Evolutionary conservation across 2,329 filamentous ascomycete species (phyloP).

Genomic region (Waltergamsia citrina): DNA sequence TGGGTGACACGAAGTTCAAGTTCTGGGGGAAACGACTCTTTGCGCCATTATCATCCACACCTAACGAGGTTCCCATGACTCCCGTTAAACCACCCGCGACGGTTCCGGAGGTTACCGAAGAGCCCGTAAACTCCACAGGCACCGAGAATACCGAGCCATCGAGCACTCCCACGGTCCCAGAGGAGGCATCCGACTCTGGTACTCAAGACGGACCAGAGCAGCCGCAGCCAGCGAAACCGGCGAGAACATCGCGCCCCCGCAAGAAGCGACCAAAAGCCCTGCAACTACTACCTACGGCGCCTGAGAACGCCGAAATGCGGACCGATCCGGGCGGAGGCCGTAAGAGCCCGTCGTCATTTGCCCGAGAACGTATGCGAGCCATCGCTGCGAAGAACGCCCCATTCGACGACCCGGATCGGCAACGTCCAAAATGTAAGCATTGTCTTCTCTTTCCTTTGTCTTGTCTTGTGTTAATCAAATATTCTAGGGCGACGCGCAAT

Average conservation of each 20-base stretch:
- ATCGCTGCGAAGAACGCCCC: conserved; percentile 31
- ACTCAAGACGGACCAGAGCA: background rate
- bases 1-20: conserved; percentile 22
- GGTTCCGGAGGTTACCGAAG: background rate
- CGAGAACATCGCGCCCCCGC: conserved; percentile 12
- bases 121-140: background rate
- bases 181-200: background rate
- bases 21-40: conserved; percentile 26
- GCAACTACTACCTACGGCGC: conserved; percentile 25
- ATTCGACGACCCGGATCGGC: conserved; percentile 30
- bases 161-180: background rate
- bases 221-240: conserved; percentile 5
- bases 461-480: background rate
- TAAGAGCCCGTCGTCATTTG: conserved; percentile 32
- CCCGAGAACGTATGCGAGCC: conserved; percentile 31
- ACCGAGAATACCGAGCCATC: background rate
- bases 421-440: conserved; percentile 28
- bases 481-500: conserved; percentile 29
- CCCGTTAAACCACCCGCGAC: conserved; percentile 8
- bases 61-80: conserved; percentile 15
- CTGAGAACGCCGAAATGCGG: conserved; percentile 20
- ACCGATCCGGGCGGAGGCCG: conserved; percentile 19
- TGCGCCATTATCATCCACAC: conserved; percentile 11
- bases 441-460: background rate
- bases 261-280: conserved; percentile 18